Base-by-base conservation (phyloP, 1,284 basidiomycete genomes). In the Austroboletus niveus region DNA sequence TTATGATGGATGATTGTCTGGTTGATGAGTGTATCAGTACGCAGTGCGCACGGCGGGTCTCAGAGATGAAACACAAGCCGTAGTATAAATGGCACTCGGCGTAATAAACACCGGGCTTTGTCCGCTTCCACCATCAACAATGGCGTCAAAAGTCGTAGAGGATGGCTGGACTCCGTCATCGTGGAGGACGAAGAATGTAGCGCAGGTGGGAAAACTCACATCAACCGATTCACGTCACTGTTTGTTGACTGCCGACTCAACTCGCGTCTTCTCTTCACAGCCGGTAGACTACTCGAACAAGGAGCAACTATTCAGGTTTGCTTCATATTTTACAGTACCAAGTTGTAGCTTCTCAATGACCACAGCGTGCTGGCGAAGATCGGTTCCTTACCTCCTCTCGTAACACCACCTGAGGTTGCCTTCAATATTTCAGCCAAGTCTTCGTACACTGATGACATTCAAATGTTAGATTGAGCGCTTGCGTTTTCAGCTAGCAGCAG, bases 401-500 rank as follows among this genome's bases (percentile, higher is more conserved):
- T 97, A 4, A 91, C 92, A 0, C 85, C 92, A 1, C 84, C 87
- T 39, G 94, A 98, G 81, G 93, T 92, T 38, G 54, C 77, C 64
- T 7, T 39, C 29, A n/a, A 24, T 31, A 5, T 46, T 47, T 10
- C n/a, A 1, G 32, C 32, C n/a, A 36, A 30, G 22, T 52, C 36
- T 40, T 17, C 30, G 6, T 4, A 9, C n/a, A 41, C 22, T 8
- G 42, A 40, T 64, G 47, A 68, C 43, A 2, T 4, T 12, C 39
- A 40, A 51, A 11, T 46, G 14, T 45, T 50, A 96, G 93, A 91
- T 97, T 62, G 92, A 96, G 68, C 80, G 92, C 8, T 78, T 98
- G 48, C 79, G 92, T 45, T 75, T 84, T 62, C 90, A 96, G 60
- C 77, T 98, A 20, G 75, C 79, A 17, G 81, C 82, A 45, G 94